Conservation (phyloP, 2,329 filamentous ascomycete genomes). For the Talaromyces atroroseus region DNA sequence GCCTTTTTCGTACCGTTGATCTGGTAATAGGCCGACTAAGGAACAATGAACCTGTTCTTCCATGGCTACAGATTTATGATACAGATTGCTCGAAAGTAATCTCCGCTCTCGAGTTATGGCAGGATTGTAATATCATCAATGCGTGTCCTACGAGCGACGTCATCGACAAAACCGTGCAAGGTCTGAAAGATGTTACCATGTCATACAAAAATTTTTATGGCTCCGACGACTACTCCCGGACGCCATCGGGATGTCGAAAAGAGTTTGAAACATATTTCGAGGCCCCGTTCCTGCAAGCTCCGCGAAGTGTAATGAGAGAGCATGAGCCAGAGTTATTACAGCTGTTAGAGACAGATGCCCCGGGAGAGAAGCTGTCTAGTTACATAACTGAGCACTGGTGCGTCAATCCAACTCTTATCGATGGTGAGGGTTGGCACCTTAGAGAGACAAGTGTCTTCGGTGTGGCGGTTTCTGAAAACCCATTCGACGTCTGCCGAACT, state of each 20-base stretch:
- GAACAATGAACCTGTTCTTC: background rate
- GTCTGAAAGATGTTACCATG: background rate
- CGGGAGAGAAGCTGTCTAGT: background rate
- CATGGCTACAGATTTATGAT: slow-evolving; percentile 9
- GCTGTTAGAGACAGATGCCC: slow-evolving; percentile 5
- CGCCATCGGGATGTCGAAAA: slow-evolving; percentile 12
- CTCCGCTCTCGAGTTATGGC: slow-evolving; percentile 5
- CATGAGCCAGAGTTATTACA: slow-evolving; percentile 11
- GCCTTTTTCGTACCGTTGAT: slow-evolving; percentile 1
- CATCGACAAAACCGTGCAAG: background rate
- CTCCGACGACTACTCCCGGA: background rate
- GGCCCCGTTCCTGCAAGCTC: slow-evolving; percentile 11
- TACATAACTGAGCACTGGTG: slow-evolving; percentile 8
- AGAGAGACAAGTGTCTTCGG: background rate
- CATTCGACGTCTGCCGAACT: slow-evolving; percentile 8
- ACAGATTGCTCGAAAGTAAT: slow-evolving; percentile 4
- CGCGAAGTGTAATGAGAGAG: slow-evolving; percentile 7
- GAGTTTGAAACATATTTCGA: slow-evolving; percentile 10
- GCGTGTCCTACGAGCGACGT: background rate
- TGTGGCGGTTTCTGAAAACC: background rate
- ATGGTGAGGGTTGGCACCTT: background rate
- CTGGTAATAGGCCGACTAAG: slow-evolving; percentile 1
- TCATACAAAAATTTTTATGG: background rate
- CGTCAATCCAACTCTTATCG: slow-evolving; percentile 9
- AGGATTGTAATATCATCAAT: background rate